phyloP scores from a whole-genome alignment of 768 basidiomycete genomes.

The Leccinellum albellum region DNA sequence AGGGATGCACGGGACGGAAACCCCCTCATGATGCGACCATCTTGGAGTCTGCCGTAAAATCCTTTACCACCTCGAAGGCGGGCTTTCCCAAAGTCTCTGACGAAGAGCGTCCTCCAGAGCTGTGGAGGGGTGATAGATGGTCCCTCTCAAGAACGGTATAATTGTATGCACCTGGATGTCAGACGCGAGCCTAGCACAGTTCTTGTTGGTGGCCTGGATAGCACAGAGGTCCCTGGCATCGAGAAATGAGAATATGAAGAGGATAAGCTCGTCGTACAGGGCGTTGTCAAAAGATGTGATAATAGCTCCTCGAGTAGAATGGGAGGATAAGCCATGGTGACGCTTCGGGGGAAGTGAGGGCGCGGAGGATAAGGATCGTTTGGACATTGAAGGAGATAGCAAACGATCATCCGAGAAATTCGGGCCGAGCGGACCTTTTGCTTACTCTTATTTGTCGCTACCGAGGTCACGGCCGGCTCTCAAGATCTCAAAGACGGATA shows the following conservation, averaged over 20 bases:
- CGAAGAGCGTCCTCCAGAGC: conserved; percentile 69
- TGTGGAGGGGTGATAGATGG: conserved; percentile 25
- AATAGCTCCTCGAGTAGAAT: conserved; percentile 7
- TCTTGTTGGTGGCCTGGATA: conserved; percentile 56
- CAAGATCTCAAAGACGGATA: too few relatives aligned
- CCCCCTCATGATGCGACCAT: conserved; percentile 56
- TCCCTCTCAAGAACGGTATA: neutral
- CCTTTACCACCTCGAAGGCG: conserved; percentile 68
- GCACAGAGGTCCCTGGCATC: conserved; percentile 64
- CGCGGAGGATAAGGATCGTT: conserved; percentile 47
- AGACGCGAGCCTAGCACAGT: conserved; percentile 62
- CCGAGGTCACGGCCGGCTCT: too few relatives aligned
- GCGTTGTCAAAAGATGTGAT: conserved; percentile 47
- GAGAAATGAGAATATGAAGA: conserved; percentile 71
- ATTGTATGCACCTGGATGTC: conserved; percentile 54
- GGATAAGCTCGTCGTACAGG: conserved; percentile 72
- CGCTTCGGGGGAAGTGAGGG: conserved; percentile 59
- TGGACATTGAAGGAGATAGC: conserved; percentile 9
- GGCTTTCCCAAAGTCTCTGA: conserved; percentile 60
- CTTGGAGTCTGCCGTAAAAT: conserved; percentile 45
- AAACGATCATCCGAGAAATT: conserved; percentile 2
- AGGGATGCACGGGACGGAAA: conserved; percentile 49
- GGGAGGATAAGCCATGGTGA: conserved; percentile 30
- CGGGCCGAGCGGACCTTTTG: conserved; percentile 11
- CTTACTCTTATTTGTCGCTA: too few relatives aligned